Evolutionary conservation across 1,139 yeast species (phyloP).

Genomic region (Lodderomyces margitis): DNA sequence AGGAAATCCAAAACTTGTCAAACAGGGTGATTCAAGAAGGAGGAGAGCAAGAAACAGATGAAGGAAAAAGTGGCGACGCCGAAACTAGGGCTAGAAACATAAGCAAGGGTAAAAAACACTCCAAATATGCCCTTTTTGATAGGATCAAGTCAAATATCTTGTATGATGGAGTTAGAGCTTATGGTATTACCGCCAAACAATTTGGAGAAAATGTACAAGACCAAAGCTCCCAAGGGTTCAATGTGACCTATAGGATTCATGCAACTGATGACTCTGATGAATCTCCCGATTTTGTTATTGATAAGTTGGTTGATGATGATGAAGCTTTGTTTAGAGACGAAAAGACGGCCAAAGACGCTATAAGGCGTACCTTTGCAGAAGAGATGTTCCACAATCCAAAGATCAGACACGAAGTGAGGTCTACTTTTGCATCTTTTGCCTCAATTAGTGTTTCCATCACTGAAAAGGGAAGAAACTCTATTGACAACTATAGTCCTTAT

Average conservation of each 20-base stretch:
- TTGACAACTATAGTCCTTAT: conserved; percentile 77
- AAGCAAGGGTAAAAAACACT: conserved; percentile 53
- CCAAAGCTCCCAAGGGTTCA: conserved; percentile 45
- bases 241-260: conserved; percentile 61
- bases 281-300: conserved; percentile 65
- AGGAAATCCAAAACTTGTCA: conserved; percentile 55
- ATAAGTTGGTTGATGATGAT: conserved; percentile 52
- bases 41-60: conserved; percentile 9
- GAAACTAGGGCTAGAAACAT: neutral
- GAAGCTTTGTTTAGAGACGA: conserved; percentile 58
- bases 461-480: conserved; percentile 81
- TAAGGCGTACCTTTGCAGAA: conserved; percentile 72
- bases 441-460: conserved; percentile 74
- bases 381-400: conserved; percentile 82
- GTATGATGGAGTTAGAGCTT: conserved; percentile 65
- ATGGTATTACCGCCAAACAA: conserved; percentile 76
- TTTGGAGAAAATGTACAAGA: conserved; percentile 83
- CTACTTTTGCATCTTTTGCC: conserved; percentile 65
- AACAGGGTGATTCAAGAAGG: conserved; percentile 15
- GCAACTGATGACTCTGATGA: conserved; percentile 71
- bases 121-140: conserved; percentile 72
- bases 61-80: conserved; percentile 1
- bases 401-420: conserved; percentile 72
- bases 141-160: conserved; percentile 68
- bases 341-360: conserved; percentile 68